phyloP scores from a whole-genome alignment of 192 early-diverging fungal genomes.

The Jimgerdemannia lactiflua region DNA sequence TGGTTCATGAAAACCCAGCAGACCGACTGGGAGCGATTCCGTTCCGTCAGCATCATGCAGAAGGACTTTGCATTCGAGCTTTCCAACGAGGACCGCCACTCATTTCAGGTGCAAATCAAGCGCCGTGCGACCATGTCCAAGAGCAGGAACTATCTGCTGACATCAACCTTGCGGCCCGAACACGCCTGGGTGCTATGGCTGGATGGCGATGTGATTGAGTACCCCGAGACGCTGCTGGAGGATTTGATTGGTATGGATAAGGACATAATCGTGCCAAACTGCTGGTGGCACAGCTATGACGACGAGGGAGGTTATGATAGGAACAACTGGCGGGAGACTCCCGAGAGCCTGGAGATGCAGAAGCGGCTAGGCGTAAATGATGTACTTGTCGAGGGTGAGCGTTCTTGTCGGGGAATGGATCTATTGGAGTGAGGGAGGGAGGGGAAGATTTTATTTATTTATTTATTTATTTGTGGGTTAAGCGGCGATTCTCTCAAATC shows the following conservation, averaged over 20 bases:
- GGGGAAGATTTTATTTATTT: neutral
- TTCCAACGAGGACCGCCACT: constrained; percentile 52
- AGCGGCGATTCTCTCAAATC: too few relatives aligned
- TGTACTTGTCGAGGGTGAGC: constrained; percentile 48
- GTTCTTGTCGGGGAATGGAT: neutral
- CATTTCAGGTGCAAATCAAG: constrained; percentile 51
- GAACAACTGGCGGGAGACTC: constrained; percentile 69
- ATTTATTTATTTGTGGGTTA: neutral
- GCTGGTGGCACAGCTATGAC: constrained; percentile 38
- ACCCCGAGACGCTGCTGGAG: constrained; percentile 53
- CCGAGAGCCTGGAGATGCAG: constrained; percentile 46
- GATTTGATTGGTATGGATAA: constrained; percentile 62
- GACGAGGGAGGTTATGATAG: constrained; percentile 59
- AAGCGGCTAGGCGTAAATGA: constrained; percentile 25
- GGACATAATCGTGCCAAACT: constrained; percentile 65
- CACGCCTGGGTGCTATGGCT: constrained; percentile 71
- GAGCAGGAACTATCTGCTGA: constrained; percentile 60
- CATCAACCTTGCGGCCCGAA: constrained; percentile 52
- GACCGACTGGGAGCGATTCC: constrained; percentile 44
- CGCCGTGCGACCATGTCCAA: constrained; percentile 60
- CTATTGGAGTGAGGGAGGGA: neutral
- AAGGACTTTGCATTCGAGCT: constrained; percentile 51
- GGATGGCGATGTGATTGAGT: constrained; percentile 68
- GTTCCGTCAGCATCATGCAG: constrained; percentile 56
- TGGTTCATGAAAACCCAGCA: constrained; percentile 11